These are phyloP conservation scores for Pugionium cornutum DNA, from an alignment of 345 rosid species.

Conservation along the genomic window DNA sequence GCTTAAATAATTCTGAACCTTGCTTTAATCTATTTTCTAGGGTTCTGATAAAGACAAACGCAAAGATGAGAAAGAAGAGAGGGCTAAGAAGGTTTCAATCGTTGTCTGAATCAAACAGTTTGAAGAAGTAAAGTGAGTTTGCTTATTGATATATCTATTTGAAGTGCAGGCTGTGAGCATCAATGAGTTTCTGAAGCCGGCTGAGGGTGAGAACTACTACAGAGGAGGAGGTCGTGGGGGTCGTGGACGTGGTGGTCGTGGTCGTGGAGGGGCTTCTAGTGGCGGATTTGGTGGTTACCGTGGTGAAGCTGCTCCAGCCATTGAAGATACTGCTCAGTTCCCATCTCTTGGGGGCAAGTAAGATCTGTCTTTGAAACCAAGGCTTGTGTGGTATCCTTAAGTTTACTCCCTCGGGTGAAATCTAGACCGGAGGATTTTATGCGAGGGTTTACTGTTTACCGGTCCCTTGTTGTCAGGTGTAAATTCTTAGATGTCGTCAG, in stretches of 20 bases:
- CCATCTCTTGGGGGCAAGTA: constrained; percentile 93
- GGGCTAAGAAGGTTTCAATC: constrained; percentile 67
- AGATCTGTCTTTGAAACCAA: constrained; percentile 26
- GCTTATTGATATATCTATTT: background rate
- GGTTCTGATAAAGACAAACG: constrained; percentile 92
- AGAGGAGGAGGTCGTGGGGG: constrained; percentile 61
- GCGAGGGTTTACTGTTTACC: constrained; percentile 2
- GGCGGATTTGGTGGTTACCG: constrained; percentile 54
- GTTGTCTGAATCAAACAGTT: background rate
- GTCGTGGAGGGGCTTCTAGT: constrained; percentile 66
- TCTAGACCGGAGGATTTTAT: background rate
- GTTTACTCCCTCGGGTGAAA: constrained; percentile 9
- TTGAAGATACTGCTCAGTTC: constrained; percentile 83
- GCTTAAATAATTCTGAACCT: background rate
- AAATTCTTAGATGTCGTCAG: constrained; percentile 38
- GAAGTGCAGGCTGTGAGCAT: constrained; percentile 73
- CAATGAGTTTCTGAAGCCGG: constrained; percentile 52
- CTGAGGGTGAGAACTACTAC: constrained; percentile 55
- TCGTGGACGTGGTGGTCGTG: constrained; percentile 66
- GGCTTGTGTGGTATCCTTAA: background rate
- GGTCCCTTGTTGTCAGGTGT: constrained; percentile 37
- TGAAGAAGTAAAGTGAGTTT: background rate
- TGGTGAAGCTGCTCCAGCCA: constrained; percentile 58
- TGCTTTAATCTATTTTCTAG: constrained; percentile 42
- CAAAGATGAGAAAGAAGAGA: constrained; percentile 94